Evolutionary conservation across 345 rosid species (phyloP).

Genomic region (Eucalyptus lansdowneana): DNA sequence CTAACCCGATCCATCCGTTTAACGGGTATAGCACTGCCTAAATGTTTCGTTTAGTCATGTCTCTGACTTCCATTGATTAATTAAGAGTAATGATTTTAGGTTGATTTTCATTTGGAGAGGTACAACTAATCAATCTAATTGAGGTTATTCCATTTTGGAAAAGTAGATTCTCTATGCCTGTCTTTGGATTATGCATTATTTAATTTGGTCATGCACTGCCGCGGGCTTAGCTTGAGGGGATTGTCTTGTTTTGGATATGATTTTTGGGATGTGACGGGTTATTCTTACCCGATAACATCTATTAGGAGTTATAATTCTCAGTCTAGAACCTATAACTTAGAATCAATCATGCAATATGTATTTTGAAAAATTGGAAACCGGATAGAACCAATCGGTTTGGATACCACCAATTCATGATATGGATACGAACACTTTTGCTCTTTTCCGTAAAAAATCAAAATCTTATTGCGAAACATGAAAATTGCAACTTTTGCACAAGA

Average conservation of each 20-base stretch:
- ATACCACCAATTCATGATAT: neutral
- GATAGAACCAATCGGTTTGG: neutral
- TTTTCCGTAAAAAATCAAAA: neutral
- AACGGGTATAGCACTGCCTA: neutral
- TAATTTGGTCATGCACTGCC: neutral
- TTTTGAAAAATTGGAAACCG: neutral
- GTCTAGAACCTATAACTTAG: neutral
- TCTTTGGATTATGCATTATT: neutral
- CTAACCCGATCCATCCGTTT: too few relatives aligned
- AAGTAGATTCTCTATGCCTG: neutral
- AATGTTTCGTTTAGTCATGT: neutral
- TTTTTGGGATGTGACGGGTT: neutral
- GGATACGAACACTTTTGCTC: neutral
- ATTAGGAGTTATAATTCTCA: neutral
- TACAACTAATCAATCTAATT: neutral
- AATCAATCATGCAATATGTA: neutral
- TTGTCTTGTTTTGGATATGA: neutral
- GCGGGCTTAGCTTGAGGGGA: neutral
- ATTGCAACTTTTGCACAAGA: neutral
- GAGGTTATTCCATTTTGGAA: neutral
- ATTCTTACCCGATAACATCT: neutral
- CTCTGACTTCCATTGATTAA: neutral
- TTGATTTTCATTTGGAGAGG: neutral
- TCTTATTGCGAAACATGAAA: neutral
- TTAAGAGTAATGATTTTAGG: neutral